phyloP scores from a whole-genome alignment of 202 grass and related monocot species.

The Bolboschoenoplectus hybrid region DNA sequence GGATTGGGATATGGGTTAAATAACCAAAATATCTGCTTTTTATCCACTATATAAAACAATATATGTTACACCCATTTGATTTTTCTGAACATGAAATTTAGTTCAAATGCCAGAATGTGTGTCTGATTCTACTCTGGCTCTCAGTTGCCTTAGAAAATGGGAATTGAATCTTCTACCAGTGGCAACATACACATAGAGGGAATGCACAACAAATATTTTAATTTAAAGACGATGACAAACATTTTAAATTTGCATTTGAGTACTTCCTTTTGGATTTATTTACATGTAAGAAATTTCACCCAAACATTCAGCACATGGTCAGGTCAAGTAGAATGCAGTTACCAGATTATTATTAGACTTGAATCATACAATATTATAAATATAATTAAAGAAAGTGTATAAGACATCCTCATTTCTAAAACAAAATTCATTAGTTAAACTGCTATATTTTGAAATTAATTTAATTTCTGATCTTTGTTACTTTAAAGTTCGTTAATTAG shows the following conservation, averaged over 20 bases:
- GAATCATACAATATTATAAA: background rate
- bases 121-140: background rate
- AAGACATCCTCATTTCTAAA: background rate
- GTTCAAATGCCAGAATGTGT: background rate
- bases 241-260: background rate
- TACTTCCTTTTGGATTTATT: background rate
- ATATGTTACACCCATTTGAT: background rate
- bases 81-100: background rate
- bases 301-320: background rate
- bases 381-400: background rate
- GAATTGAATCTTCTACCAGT: background rate
- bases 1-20: background rate
- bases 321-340: background rate
- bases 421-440: background rate
- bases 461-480: background rate
- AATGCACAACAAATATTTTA: background rate
- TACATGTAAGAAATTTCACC: background rate
- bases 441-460: background rate
- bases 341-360: constrained; percentile 1
- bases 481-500: background rate
- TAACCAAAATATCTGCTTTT: background rate
- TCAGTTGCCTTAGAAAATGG: background rate
- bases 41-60: background rate
- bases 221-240: background rate
- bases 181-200: background rate